Conservation (phyloP, 169 alveolate genomes). For the Plasmodium malariae region DNA sequence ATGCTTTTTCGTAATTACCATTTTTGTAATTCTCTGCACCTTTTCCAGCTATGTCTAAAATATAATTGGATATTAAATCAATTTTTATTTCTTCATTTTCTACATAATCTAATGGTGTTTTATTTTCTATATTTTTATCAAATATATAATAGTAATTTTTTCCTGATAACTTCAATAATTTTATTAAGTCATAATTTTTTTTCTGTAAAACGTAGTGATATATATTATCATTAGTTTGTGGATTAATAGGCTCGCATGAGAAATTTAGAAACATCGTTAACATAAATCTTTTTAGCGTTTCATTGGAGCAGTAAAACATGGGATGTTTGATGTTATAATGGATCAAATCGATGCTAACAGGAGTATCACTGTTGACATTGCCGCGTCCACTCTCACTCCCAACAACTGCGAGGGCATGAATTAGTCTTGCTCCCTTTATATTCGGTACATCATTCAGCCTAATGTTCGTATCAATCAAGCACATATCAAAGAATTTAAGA, state of each 20-base stretch:
- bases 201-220: slow-evolving; percentile 82
- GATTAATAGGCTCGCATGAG: slow-evolving; percentile 75
- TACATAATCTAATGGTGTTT: slow-evolving; percentile 82
- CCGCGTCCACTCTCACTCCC: background rate
- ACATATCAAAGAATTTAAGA: slow-evolving; percentile 80
- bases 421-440: slow-evolving; percentile 55
- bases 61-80: slow-evolving; percentile 77
- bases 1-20: slow-evolving; percentile 78
- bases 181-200: slow-evolving; percentile 70
- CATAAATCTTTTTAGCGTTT: slow-evolving; percentile 29
- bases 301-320: slow-evolving; percentile 63
- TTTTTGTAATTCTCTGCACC: slow-evolving; percentile 83
- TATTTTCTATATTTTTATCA: slow-evolving; percentile 53
- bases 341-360: background rate
- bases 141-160: slow-evolving; percentile 64
- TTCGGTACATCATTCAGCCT: slow-evolving; percentile 40
- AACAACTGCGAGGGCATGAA: background rate
- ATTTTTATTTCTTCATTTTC: slow-evolving; percentile 65
- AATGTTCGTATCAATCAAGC: slow-evolving; percentile 59
- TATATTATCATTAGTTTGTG: slow-evolving; percentile 79
- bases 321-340: slow-evolving; percentile 72
- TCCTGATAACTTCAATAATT: slow-evolving; percentile 74
- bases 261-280: slow-evolving; percentile 74
- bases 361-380: background rate
- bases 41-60: slow-evolving; percentile 81